Base-by-base conservation (phyloP, 805 yeast genomes). In the Cyberlindnera suaveolens region DNA sequence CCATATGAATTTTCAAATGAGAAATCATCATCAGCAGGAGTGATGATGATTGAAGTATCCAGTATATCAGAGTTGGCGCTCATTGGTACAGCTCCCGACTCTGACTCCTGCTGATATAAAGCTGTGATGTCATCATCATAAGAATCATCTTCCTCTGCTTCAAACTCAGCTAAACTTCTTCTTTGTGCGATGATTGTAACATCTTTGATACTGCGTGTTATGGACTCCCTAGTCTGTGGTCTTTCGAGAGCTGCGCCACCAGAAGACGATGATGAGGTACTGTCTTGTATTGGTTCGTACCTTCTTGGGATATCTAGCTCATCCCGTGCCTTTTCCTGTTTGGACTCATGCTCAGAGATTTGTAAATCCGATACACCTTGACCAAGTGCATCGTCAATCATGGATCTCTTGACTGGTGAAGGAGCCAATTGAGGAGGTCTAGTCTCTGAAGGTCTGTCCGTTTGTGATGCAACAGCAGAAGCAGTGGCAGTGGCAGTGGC, bases 111-210 rank as follows among this genome's bases (percentile, higher is more conserved):
- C 6, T 48, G 45, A 34, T 58, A 56, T 2, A 54, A 36, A 32
- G 50, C 59, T 3, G 58, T 54, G 3, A 52, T 47, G 35, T 60
- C 68, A 14, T 57, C 61, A 27, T 56, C 56, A 39, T 54, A 50
- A 14, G 46, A 53, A 27, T 51, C 59, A 16, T 60, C 67, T 3
- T 57, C 62, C 5, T 44, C 50, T 6, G 46, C 42, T 13, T 43
- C 44, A 37, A 52, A 54, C 26, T 63, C 64, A 10, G 34, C 18
- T 13, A 48, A 31, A 13, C 63, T 59, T 33, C 51, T 60, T 44
- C 56, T 53, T 41, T 64, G 69, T 0, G 62, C 58, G 16, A 60
- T 56, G 33, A 65, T 61, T 30, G 63, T 61, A 31, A 67, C 58
- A 13, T 63, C 56, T 35, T 42, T 42, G 16, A 52, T 14, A 2